Evolutionary conservation across 2,329 filamentous ascomycete genomes (phyloP).

Genomic region (Cladosporium sp.): DNA sequence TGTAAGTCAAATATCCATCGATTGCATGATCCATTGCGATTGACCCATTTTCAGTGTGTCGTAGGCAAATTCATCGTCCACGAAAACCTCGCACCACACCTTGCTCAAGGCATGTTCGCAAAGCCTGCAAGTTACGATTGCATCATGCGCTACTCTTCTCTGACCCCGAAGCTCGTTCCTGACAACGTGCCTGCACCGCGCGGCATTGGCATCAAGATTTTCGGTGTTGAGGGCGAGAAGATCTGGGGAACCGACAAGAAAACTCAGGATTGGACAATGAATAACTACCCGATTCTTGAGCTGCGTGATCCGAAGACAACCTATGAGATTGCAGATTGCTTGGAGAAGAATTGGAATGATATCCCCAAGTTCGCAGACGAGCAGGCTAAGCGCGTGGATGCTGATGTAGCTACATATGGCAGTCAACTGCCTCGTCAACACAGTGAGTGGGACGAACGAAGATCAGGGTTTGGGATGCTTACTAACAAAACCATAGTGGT

Average conservation of each 20-base stretch:
- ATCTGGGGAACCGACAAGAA: slow-evolving; percentile 33
- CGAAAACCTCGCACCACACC: slow-evolving; percentile 31
- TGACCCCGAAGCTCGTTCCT: slow-evolving; percentile 34
- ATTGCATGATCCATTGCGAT: neutral
- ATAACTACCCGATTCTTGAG: slow-evolving; percentile 32
- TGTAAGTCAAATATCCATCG: slow-evolving; percentile 13
- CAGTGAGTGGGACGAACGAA: slow-evolving; percentile 18
- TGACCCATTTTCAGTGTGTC: slow-evolving; percentile 21
- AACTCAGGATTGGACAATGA: slow-evolving; percentile 33
- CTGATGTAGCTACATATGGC: slow-evolving; percentile 28
- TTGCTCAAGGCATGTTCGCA: slow-evolving; percentile 36
- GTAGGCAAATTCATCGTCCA: slow-evolving; percentile 31
- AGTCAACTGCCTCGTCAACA: slow-evolving; percentile 28
- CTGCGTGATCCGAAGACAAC: slow-evolving; percentile 29
- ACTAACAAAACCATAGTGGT: slow-evolving; percentile 22
- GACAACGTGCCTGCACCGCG: slow-evolving; percentile 34
- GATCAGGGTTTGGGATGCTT: neutral
- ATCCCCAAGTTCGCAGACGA: slow-evolving; percentile 30
- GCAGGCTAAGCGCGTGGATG: slow-evolving; percentile 25
- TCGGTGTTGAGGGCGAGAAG: slow-evolving; percentile 34
- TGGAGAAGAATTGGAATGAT: slow-evolving; percentile 33
- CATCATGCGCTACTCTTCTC: slow-evolving; percentile 35
- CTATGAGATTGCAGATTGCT: slow-evolving; percentile 31
- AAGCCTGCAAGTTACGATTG: slow-evolving; percentile 32
- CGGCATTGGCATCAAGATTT: slow-evolving; percentile 35